These are phyloP conservation scores for Esteya vermicola DNA, from an alignment of 2,329 filamentous ascomycete species.

Conservation along the genomic window DNA sequence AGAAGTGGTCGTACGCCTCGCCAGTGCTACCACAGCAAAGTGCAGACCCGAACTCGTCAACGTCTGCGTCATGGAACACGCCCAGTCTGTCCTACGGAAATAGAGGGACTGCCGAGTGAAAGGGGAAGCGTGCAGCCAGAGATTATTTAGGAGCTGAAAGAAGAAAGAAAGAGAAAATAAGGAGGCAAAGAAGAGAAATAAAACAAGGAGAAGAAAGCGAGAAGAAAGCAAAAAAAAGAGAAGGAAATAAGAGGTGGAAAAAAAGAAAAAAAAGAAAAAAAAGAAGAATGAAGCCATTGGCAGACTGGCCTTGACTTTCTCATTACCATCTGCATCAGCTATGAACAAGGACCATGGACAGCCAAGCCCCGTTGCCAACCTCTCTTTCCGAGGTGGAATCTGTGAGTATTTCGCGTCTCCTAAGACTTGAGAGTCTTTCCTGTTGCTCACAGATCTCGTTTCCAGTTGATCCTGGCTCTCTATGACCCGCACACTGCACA, in stretches of 20 bases:
- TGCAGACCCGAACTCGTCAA: too few species aligned
- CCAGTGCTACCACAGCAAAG: not conserved
- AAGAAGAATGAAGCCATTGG: too few species aligned
- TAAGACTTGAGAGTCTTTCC: not conserved
- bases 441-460: not conserved
- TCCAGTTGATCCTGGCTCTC: slow-evolving; percentile 32
- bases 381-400: slow-evolving; percentile 20
- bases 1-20: not conserved
- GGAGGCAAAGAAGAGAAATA: too few species aligned
- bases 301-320: not conserved
- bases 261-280: too few species aligned
- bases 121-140: too few species aligned
- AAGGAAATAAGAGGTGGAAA: too few species aligned
- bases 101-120: not conserved
- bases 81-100: not conserved
- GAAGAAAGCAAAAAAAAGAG: too few species aligned
- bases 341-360: slow-evolving; percentile 8
- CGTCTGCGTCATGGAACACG: not conserved
- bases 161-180: too few species aligned
- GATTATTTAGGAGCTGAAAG: too few species aligned
- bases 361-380: slow-evolving; percentile 13
- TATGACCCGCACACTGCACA: slow-evolving; percentile 35
- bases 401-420: slow-evolving; percentile 12
- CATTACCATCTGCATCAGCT: not conserved
- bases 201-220: too few species aligned